phyloP scores from a whole-genome alignment of 805 yeast genomes.

The Candida mattraensis region DNA sequence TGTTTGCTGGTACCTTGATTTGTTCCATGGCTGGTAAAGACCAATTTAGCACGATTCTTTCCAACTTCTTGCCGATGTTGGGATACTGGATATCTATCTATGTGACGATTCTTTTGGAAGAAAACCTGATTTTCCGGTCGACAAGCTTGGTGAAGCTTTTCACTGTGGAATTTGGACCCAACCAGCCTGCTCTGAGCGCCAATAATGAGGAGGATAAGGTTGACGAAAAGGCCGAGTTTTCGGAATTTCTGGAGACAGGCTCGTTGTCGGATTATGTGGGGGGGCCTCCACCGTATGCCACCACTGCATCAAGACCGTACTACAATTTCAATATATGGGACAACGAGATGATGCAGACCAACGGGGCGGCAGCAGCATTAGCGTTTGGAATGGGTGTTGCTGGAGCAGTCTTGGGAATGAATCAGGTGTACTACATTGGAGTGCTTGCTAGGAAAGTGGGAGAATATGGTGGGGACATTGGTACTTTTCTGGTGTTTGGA shows the following conservation, averaged over 20 bases:
- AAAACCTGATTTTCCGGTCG: constrained; percentile 67
- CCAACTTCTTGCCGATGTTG: constrained; percentile 86
- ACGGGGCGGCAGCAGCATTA: constrained; percentile 68
- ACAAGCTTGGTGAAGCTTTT: constrained; percentile 41
- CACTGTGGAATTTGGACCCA: constrained; percentile 39
- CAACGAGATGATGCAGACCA: constrained; percentile 55
- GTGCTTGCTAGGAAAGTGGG: constrained; percentile 69
- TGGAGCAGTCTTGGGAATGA: constrained; percentile 87
- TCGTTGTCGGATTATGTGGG: too few relatives aligned
- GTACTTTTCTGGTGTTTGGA: constrained; percentile 76
- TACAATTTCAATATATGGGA: constrained; percentile 82
- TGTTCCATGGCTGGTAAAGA: constrained; percentile 76
- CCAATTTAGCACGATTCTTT: constrained; percentile 68
- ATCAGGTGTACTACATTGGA: constrained; percentile 81
- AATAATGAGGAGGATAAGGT: neutral
- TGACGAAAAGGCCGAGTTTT: neutral
- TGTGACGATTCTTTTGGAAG: constrained; percentile 67
- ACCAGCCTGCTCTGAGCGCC: neutral
- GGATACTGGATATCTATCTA: constrained; percentile 91
- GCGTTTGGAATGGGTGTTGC: constrained; percentile 71
- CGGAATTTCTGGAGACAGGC: too few relatives aligned
- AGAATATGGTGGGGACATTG: constrained; percentile 73
- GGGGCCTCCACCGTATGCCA: constrained; percentile 18
- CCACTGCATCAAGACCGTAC: constrained; percentile 32
- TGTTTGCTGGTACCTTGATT: constrained; percentile 63